Conservation (phyloP, 2,329 filamentous ascomycete species). For the Cordyceps cicadae region DNA sequence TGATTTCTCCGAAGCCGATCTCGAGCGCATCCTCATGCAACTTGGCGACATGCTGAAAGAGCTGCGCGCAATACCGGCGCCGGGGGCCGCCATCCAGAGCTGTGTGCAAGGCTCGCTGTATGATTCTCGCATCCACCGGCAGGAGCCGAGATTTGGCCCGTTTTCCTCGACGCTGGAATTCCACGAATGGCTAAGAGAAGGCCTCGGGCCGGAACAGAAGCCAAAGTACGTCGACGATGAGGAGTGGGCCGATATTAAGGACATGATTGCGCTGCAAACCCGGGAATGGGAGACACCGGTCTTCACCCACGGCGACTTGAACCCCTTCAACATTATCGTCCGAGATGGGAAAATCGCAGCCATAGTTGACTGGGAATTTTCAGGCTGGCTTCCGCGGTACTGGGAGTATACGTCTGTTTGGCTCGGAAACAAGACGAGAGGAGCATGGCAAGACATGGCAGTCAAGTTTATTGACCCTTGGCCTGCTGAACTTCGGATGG, state of each 20-base stretch:
- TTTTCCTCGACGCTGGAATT: slow-evolving; percentile 25
- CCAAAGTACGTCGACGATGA: slow-evolving; percentile 17
- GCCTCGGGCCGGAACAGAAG: slow-evolving; percentile 20
- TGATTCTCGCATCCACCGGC: slow-evolving; percentile 19
- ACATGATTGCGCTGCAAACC: slow-evolving; percentile 19
- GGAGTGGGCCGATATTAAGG: slow-evolving; percentile 18
- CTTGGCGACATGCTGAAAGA: slow-evolving; percentile 20
- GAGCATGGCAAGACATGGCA: not conserved
- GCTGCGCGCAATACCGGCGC: slow-evolving; percentile 19
- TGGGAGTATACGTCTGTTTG: slow-evolving; percentile 22
- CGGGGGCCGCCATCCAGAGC: slow-evolving; percentile 17
- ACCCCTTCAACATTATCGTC: slow-evolving; percentile 23
- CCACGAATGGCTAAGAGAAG: slow-evolving; percentile 22
- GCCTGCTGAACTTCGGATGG: slow-evolving; percentile 3
- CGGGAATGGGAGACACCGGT: slow-evolving; percentile 18
- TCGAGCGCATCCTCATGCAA: slow-evolving; percentile 18
- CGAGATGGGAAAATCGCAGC: slow-evolving; percentile 19
- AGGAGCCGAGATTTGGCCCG: slow-evolving; percentile 21
- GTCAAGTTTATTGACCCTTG: not conserved
- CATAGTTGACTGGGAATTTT: slow-evolving; percentile 25
- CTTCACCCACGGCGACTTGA: slow-evolving; percentile 22
- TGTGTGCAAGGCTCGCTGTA: slow-evolving; percentile 20
- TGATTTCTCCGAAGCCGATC: slow-evolving; percentile 18
- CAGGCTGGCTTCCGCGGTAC: slow-evolving; percentile 28
- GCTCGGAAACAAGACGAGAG: not conserved